Conservation (phyloP, 208 protist genomes). For the Phytomonas francai region DNA sequence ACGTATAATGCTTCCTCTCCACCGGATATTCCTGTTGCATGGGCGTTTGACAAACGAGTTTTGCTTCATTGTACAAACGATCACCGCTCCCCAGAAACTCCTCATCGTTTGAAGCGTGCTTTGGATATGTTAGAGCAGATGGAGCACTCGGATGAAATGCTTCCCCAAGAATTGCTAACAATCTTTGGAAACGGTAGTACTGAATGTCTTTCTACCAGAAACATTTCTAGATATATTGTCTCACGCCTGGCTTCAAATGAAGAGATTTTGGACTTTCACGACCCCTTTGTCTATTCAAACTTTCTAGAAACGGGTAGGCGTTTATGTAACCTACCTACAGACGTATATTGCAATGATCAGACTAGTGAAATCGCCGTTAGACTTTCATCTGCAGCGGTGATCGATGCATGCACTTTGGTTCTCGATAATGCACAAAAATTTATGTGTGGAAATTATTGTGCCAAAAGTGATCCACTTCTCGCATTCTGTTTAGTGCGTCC, state of each 20-base stretch:
- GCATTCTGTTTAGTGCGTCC: slow-evolving; percentile 82
- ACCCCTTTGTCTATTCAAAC: slow-evolving; percentile 23
- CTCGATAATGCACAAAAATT: slow-evolving; percentile 13
- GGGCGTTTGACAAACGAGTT: slow-evolving; percentile 63
- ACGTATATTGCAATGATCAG: slow-evolving; percentile 72
- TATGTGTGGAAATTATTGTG: background rate
- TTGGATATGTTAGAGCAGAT: slow-evolving; percentile 38
- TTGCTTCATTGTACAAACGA: slow-evolving; percentile 39
- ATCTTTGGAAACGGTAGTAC: background rate
- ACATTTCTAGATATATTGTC: slow-evolving; percentile 29
- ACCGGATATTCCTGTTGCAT: slow-evolving; percentile 39
- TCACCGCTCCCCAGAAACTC: slow-evolving; percentile 58
- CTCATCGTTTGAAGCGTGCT: slow-evolving; percentile 52
- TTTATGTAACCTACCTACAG: slow-evolving; percentile 37
- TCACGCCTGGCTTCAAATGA: slow-evolving; percentile 47
- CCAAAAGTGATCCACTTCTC: slow-evolving; percentile 21
- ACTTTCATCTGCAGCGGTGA: slow-evolving; percentile 51
- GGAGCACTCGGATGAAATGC: slow-evolving; percentile 35
- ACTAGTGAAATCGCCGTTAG: slow-evolving; percentile 48
- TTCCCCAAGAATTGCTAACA: slow-evolving; percentile 35
- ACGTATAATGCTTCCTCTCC: background rate
- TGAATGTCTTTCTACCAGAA: background rate
- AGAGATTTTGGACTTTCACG: slow-evolving; percentile 61
- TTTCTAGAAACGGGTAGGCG: slow-evolving; percentile 44
- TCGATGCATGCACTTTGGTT: slow-evolving; percentile 42